A percentile compares a stretch with the other conserved stretches of the same genome.
phyloP scores from a whole-genome alignment of 192 early-diverging fungal species.

The Paraglomus brasilianum region DNA sequence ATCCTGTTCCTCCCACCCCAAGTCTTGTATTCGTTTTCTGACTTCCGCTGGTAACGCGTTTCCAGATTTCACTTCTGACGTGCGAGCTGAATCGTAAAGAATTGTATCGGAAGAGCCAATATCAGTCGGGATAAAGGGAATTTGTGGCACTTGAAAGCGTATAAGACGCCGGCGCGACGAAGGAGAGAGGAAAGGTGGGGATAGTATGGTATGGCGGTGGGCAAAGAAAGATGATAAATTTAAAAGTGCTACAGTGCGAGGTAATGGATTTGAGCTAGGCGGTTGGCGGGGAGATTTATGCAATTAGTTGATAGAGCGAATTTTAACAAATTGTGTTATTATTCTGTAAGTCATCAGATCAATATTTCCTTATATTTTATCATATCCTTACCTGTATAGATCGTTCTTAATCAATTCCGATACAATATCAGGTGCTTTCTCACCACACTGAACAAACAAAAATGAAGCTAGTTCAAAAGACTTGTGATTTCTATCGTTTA shows the following conservation, averaged over 20 bases:
- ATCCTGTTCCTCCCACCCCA: slow-evolving; percentile 55
- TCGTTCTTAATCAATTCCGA: slow-evolving; percentile 44
- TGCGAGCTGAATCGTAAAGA: slow-evolving; percentile 52
- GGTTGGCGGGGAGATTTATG: not conserved
- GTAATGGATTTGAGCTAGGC: slow-evolving; percentile 21
- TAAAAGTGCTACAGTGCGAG: slow-evolving; percentile 34
- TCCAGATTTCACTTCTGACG: slow-evolving; percentile 47
- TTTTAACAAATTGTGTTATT: not conserved
- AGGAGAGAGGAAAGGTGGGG: slow-evolving; percentile 48
- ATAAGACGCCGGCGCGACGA: slow-evolving; percentile 49
- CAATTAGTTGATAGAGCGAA: not conserved
- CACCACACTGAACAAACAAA: slow-evolving; percentile 57
- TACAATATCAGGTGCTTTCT: slow-evolving; percentile 46
- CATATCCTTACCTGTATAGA: slow-evolving; percentile 43
- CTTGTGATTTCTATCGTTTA: slow-evolving; percentile 47
- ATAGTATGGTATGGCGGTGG: slow-evolving; percentile 47
- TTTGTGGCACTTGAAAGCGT: slow-evolving; percentile 43
- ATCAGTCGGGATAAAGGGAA: slow-evolving; percentile 53
- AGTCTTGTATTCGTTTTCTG: slow-evolving; percentile 48
- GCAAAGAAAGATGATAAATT: slow-evolving; percentile 48
- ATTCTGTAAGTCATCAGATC: not conserved
- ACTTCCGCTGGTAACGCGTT: slow-evolving; percentile 51
- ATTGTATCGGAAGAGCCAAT: slow-evolving; percentile 52
- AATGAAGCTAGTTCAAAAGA: slow-evolving; percentile 48
- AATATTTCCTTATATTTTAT: not conserved